These are phyloP conservation scores for Trametes hirsuta DNA, from an alignment of 1,284 basidiomycete genomes.

Conservation along the genomic window DNA sequence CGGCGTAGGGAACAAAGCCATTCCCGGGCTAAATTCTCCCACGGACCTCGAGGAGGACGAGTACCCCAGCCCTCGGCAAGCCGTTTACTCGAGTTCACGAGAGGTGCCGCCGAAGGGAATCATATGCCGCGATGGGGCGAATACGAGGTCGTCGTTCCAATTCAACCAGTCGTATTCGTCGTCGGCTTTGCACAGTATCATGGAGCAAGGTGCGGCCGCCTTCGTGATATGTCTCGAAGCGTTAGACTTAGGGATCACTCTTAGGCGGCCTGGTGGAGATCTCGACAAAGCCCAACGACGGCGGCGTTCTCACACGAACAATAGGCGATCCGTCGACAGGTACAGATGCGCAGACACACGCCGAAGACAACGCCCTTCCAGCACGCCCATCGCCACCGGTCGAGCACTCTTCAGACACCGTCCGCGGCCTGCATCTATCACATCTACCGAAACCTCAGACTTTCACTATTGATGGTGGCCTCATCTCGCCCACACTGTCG, in stretches of 20 bases:
- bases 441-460: constrained; percentile 29
- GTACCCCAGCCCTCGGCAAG: constrained; percentile 11
- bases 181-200: constrained; percentile 63
- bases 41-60: constrained; percentile 23
- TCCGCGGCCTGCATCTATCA: constrained; percentile 20
- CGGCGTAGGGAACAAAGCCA: constrained; percentile 42
- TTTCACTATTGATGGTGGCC: constrained; percentile 27
- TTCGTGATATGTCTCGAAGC: background rate
- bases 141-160: constrained; percentile 14
- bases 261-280: constrained; percentile 66
- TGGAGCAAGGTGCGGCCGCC: constrained; percentile 62
- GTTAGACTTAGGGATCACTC: no score
- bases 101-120: constrained; percentile 2
- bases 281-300: constrained; percentile 47
- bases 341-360: constrained; percentile 31
- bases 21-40: constrained; percentile 26
- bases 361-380: constrained; percentile 20
- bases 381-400: constrained; percentile 7
- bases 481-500: constrained; percentile 23
- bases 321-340: constrained; percentile 52
- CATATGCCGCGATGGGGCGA: constrained; percentile 4
- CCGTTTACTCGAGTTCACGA: constrained; percentile 10
- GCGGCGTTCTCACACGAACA: constrained; percentile 45
- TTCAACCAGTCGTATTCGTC: constrained; percentile 35
- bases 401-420: constrained; percentile 23